phyloP scores from a whole-genome alignment of 225 moss, liverwort and hornwort species.

The Thuidium tamariscinum region DNA sequence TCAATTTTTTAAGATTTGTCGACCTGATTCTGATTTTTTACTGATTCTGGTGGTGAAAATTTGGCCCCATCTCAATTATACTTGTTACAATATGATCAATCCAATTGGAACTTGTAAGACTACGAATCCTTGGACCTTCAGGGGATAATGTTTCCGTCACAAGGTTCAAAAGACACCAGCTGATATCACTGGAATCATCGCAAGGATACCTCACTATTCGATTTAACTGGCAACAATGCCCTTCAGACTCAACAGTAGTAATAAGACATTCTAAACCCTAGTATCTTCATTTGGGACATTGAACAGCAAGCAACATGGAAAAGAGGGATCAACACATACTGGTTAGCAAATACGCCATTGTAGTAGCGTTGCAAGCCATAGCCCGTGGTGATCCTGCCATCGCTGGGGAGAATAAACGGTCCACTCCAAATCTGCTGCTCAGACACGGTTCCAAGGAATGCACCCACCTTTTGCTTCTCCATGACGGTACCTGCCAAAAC shows the following conservation, averaged over 20 bases:
- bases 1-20: not conserved
- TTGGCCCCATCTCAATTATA: not conserved
- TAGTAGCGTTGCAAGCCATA: conserved; percentile 68
- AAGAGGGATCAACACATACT: conserved; percentile 4
- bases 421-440: conserved; percentile 54
- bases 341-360: conserved; percentile 57
- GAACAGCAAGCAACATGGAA: not conserved
- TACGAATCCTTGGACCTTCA: not conserved
- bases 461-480: conserved; percentile 52
- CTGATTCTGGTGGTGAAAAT: not conserved
- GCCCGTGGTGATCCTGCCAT: conserved; percentile 49
- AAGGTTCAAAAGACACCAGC: not conserved
- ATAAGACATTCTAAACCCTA: not conserved
- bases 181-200: not conserved
- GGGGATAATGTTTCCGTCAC: not conserved
- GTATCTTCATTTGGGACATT: not conserved
- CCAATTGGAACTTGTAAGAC: not conserved
- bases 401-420: conserved; percentile 44
- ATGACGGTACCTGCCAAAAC: conserved; percentile 29
- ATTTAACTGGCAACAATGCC: not conserved
- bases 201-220: not conserved
- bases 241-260: not conserved
- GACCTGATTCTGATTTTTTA: no score
- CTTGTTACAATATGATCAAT: not conserved
- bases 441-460: conserved; percentile 26